Evolutionary conservation across 129 eudicot genomes (phyloP).

Genomic region (Helichrysum umbraculigerum): DNA sequence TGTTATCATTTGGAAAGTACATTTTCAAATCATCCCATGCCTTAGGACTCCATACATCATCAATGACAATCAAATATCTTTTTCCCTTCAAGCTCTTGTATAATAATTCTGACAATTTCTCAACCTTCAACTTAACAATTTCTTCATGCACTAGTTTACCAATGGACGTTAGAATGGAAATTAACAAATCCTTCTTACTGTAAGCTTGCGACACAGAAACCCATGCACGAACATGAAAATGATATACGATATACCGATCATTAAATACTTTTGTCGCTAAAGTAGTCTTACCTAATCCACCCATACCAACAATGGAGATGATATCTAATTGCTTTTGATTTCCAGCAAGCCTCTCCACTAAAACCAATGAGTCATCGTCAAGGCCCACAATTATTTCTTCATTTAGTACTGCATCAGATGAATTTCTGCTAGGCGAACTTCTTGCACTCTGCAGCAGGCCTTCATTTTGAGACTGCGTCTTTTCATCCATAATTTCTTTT

Average conservation of each 20-base stretch:
- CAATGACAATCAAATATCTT: constrained; percentile 8
- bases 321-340: constrained; percentile 20
- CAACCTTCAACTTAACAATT: constrained; percentile 7
- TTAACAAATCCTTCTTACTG: constrained; percentile 5
- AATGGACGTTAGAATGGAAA: constrained; percentile 1
- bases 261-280: constrained; percentile 34
- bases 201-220: constrained; percentile 3
- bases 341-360: constrained; percentile 26
- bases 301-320: constrained; percentile 47
- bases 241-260: constrained; percentile 14
- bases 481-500: constrained; percentile 43
- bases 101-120: neutral
- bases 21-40: constrained; percentile 13
- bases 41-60: constrained; percentile 6
- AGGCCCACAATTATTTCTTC: constrained; percentile 35
- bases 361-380: constrained; percentile 11
- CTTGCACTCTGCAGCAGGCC: constrained; percentile 15
- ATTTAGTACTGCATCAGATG: constrained; percentile 5
- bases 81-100: constrained; percentile 7
- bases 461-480: constrained; percentile 38
- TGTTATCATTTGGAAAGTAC: constrained; percentile 12
- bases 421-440: constrained; percentile 10
- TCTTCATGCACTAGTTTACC: constrained; percentile 3
- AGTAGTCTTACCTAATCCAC: constrained; percentile 52
- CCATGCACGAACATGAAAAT: constrained; percentile 13